These are phyloP conservation scores for Plasmodium chabaudi DNA, from an alignment of 169 alveolate genomes.

Conservation along the genomic window DNA sequence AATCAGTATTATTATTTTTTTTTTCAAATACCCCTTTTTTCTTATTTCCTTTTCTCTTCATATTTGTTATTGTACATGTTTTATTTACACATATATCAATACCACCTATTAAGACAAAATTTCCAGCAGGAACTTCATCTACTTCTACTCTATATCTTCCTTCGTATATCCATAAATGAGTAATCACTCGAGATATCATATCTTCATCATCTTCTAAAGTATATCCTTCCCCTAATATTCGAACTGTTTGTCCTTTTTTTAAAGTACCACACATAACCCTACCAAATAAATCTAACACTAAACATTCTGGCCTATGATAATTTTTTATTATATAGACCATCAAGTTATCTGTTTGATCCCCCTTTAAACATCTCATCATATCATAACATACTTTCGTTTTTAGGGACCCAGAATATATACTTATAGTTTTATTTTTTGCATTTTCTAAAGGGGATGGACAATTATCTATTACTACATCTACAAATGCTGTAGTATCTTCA, in stretches of 20 bases:
- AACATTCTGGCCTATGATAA: conserved; percentile 94
- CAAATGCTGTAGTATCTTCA: conserved; percentile 89
- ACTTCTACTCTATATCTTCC: conserved; percentile 95
- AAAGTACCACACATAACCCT: conserved; percentile 98
- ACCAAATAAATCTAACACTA: conserved; percentile 95
- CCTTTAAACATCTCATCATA: conserved; percentile 69
- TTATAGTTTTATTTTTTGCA: conserved; percentile 82
- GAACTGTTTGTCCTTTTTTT: conserved; percentile 93
- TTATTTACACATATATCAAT: conserved; percentile 92
- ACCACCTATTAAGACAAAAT: conserved; percentile 97
- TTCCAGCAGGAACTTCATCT: conserved; percentile 91
- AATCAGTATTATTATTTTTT: conserved; percentile 64
- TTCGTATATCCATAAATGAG: conserved; percentile 93
- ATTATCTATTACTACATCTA: conserved; percentile 89
- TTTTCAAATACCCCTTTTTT: not conserved
- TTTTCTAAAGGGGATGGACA: conserved; percentile 81
- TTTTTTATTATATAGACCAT: conserved; percentile 93
- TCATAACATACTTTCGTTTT: conserved; percentile 76
- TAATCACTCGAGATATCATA: conserved; percentile 90
- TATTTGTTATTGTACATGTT: conserved; percentile 91
- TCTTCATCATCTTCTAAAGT: conserved; percentile 98
- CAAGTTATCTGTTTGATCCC: conserved; percentile 90
- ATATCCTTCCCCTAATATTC: conserved; percentile 95
- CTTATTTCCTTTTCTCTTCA: conserved; percentile 23
- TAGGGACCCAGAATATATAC: conserved; percentile 88